A percentile compares a stretch with the other conserved stretches of the same genome.
These are phyloP conservation scores for Colletotrichum endophyticum DNA, from an alignment of 2,329 filamentous ascomycete species.

Conservation along the genomic window DNA sequence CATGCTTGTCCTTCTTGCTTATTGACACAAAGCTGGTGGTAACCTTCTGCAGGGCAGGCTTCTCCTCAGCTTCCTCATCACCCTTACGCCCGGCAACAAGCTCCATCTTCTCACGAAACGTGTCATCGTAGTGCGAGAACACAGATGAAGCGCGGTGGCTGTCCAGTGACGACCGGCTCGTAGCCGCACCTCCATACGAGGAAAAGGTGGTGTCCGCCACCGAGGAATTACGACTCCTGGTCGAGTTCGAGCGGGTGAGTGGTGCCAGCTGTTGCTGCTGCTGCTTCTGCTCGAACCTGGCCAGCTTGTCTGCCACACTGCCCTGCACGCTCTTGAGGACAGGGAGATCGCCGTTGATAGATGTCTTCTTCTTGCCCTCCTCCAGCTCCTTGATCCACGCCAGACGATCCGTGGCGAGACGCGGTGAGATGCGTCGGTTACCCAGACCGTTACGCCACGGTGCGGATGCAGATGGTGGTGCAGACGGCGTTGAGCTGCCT, in stretches of 20 bases:
- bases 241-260: slow-evolving; percentile 5
- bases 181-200: not conserved
- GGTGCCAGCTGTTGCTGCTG: not conserved
- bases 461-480: not conserved
- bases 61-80: not conserved
- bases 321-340: slow-evolving; percentile 12
- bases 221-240: not conserved
- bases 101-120: slow-evolving; percentile 19
- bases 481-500: not conserved
- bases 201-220: slow-evolving; percentile 12
- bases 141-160: slow-evolving; percentile 12
- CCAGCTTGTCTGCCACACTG: slow-evolving; percentile 12
- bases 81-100: not conserved
- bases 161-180: slow-evolving; percentile 7
- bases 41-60: not conserved
- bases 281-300: slow-evolving; percentile 7
- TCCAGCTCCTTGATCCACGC: slow-evolving; percentile 15
- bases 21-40: slow-evolving; percentile 1
- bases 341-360: not conserved
- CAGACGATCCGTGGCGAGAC: slow-evolving; percentile 5
- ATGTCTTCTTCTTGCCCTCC: not conserved
- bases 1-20: not conserved
- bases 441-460: not conserved
- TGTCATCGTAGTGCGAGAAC: slow-evolving; percentile 16
- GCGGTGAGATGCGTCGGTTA: not conserved